phyloP scores from a whole-genome alignment of 768 basidiomycete species.

The Hypsizygus marmoreus region DNA sequence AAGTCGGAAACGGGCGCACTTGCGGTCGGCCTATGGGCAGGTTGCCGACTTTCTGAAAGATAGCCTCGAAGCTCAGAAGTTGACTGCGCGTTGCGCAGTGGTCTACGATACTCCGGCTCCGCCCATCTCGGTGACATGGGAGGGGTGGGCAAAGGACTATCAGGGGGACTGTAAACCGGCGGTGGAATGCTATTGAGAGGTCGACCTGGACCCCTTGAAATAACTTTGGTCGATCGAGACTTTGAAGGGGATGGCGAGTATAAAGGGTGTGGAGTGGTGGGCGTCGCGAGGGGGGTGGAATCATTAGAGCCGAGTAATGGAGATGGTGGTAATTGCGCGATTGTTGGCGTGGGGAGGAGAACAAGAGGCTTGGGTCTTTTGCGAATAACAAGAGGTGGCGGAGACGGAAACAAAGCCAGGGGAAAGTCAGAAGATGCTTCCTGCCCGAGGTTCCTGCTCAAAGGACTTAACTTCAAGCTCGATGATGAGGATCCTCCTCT shows the following conservation, averaged over 20 bases:
- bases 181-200: slow-evolving; percentile 29
- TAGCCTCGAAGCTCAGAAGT: slow-evolving; percentile 18
- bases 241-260: slow-evolving; percentile 11
- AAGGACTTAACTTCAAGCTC: slow-evolving; percentile 15
- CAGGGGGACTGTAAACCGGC: slow-evolving; percentile 36
- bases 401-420: slow-evolving; percentile 38
- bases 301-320: slow-evolving; percentile 35
- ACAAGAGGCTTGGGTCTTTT: slow-evolving; percentile 42
- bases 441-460: no score
- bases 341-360: slow-evolving; percentile 29
- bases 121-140: slow-evolving; percentile 22
- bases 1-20: slow-evolving; percentile 19
- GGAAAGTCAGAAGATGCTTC: slow-evolving; percentile 17
- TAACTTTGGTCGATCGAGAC: slow-evolving; percentile 15
- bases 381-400: slow-evolving; percentile 39
- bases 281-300: slow-evolving; percentile 45
- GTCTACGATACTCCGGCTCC: slow-evolving; percentile 2
- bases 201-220: slow-evolving; percentile 14
- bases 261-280: slow-evolving; percentile 34
- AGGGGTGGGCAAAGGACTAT: slow-evolving; percentile 36
- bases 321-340: slow-evolving; percentile 33
- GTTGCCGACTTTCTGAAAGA: slow-evolving; percentile 2
- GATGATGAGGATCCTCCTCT: slow-evolving; percentile 3
- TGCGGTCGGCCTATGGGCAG: slow-evolving; percentile 22
- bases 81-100: slow-evolving; percentile 24